Evolutionary conservation across 768 basidiomycete species (phyloP).

Genomic region (Boletus reticuloceps): DNA sequence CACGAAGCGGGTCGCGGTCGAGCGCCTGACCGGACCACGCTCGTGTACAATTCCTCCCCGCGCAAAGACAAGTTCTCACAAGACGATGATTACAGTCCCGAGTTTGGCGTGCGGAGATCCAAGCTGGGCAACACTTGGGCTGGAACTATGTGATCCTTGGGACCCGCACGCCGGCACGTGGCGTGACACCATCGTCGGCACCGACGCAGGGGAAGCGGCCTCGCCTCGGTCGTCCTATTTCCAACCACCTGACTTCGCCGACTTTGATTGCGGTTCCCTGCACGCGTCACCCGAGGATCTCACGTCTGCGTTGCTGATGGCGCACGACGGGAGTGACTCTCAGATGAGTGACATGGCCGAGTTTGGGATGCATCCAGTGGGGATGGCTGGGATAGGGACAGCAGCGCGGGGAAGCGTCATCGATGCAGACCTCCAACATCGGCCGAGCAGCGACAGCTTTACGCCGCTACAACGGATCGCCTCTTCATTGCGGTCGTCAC

Average conservation of each 20-base stretch:
- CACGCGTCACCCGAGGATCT: slow-evolving; percentile 24
- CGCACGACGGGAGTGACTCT: slow-evolving; percentile 24
- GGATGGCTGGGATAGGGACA: slow-evolving; percentile 50
- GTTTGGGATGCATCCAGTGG: slow-evolving; percentile 18
- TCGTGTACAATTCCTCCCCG: slow-evolving; percentile 37
- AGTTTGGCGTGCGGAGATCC: slow-evolving; percentile 10
- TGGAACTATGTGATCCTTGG: slow-evolving; percentile 23
- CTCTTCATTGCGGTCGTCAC: slow-evolving; percentile 7
- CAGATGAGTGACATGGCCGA: slow-evolving; percentile 17
- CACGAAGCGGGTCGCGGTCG: slow-evolving; percentile 26
- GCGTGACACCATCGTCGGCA: slow-evolving; percentile 31
- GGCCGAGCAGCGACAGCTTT: slow-evolving; percentile 14
- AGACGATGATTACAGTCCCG: slow-evolving; percentile 9
- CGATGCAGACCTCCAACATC: slow-evolving; percentile 8
- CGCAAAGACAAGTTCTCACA: slow-evolving; percentile 28
- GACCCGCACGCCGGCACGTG: slow-evolving; percentile 21
- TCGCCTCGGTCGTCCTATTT: slow-evolving; percentile 11
- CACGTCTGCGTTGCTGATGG: slow-evolving; percentile 32
- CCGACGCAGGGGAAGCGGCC: slow-evolving; percentile 16
- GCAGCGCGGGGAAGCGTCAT: slow-evolving; percentile 34
- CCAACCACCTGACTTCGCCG: background rate
- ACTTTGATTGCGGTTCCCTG: slow-evolving; percentile 16
- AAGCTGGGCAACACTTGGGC: background rate
- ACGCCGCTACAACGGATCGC: slow-evolving; percentile 1
- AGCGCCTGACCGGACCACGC: slow-evolving; percentile 29